Evolutionary conservation across 2,329 filamentous ascomycete genomes (phyloP).

Genomic region (Talaromyces sp.): DNA sequence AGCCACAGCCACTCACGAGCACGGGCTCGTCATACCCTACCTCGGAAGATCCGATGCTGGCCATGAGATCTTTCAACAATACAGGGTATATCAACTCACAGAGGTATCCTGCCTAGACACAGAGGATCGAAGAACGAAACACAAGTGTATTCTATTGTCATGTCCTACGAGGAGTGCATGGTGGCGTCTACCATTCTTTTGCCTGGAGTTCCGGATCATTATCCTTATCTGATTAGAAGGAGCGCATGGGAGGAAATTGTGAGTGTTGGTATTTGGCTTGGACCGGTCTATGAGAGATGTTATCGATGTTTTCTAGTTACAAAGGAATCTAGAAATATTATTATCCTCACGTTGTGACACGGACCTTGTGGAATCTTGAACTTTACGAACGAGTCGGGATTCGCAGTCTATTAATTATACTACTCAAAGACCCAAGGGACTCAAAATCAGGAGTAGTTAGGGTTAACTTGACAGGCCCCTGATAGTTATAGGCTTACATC

Average conservation of each 20-base stretch:
- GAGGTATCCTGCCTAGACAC: slow-evolving; percentile 16
- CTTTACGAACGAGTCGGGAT: too few relatives aligned
- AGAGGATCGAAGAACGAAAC: neutral
- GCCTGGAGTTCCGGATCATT: slow-evolving; percentile 8
- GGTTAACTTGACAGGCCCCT: neutral
- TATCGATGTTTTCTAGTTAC: neutral
- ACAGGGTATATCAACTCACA: slow-evolving; percentile 17
- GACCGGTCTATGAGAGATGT: neutral
- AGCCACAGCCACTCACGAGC: slow-evolving; percentile 16
- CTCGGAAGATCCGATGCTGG: slow-evolving; percentile 18
- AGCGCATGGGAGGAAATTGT: neutral
- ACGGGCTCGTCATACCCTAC: slow-evolving; percentile 19
- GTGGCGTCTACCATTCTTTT: slow-evolving; percentile 9
- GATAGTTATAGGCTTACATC: neutral
- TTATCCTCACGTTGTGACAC: neutral
- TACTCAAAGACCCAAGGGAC: neutral
- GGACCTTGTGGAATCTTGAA: neutral
- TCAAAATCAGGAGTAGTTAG: neutral
- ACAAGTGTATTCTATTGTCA: slow-evolving; percentile 9
- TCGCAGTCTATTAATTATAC: neutral
- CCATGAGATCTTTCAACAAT: slow-evolving; percentile 19
- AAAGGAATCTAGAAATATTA: neutral
- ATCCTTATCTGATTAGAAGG: slow-evolving; percentile 4
- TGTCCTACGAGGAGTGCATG: slow-evolving; percentile 8
- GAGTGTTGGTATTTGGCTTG: neutral